Evolutionary conservation across 2,329 filamentous ascomycete species (phyloP), one percentile per base, ranked within the genome.

Genomic region (Aureobasidium melanogenum): DNA sequence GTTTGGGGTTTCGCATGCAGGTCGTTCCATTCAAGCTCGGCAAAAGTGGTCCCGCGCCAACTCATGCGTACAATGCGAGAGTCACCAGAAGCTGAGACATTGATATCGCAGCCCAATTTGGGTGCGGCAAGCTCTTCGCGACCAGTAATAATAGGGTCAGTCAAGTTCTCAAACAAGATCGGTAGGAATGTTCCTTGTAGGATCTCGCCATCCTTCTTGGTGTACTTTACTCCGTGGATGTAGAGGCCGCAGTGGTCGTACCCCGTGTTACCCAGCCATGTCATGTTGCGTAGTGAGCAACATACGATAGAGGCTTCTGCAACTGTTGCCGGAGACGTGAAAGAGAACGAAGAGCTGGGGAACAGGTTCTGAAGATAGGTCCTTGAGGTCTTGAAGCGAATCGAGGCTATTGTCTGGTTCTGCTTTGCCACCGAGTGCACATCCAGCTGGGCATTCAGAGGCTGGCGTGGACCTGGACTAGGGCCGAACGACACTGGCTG

Each of bases 51-150:
- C 5, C 70, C 70, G 63, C 73, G 70, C 74, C 74, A 76, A 30
- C 69, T 67, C 44, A 67, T 62, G 17, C 50, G 52, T 19, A 66
- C 64, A 43, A 36, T 63, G 6, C 61, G 62, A n/a, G 62, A 57
- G 24, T 63, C 60, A 14, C 63, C 63, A 22, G 62, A 41, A 19
- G 63, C 26, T 9, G 30, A 48, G 34, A 69, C 64, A 15, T 69
- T 66, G 41, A 72, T 71, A 15, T 65, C 64, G 38, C 66, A 69
- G 39, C 67, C 69, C 24, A 67, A 55, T 51, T 84, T 85, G 0
- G 82, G 81, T 76, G 84, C 81, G 0, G 83, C 83, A 1, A 84
- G 73, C 65, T 85, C 83, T 56, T 86, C 83, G 1, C 82, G 73
- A 0, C 81, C 82, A 8, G 79, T 80, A 0, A 84, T 67, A 46